Percentiles rank a stretch among this genome's conserved stretches.
These are phyloP conservation scores for Aspergillus sergii DNA, from an alignment of 2,329 filamentous ascomycete species.

Conservation along the genomic window DNA sequence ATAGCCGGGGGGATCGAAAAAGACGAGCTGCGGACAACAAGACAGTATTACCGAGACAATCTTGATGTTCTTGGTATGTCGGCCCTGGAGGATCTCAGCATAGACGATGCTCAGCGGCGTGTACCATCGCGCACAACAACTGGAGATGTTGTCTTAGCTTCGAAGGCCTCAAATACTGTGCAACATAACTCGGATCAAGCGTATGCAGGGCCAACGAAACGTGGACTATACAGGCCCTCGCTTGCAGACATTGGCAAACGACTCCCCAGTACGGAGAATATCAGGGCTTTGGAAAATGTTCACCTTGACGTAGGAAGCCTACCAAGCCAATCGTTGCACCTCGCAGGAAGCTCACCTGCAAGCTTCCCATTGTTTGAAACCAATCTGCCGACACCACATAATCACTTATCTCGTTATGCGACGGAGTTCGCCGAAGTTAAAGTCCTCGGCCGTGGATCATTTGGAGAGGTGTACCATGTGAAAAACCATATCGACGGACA, in stretches of 20 bases:
- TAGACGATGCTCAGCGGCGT: constrained; percentile 23
- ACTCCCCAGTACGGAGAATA: constrained; percentile 17
- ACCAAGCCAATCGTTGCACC: constrained; percentile 25
- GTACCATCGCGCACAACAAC: constrained; percentile 24
- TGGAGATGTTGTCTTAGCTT: constrained; percentile 25
- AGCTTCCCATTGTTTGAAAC: constrained; percentile 34
- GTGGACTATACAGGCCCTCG: constrained; percentile 12
- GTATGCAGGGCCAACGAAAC: constrained; percentile 15
- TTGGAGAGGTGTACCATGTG: constrained; percentile 65
- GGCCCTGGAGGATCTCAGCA: constrained; percentile 39
- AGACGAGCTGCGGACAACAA: constrained; percentile 38
- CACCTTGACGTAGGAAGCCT: constrained; percentile 27
- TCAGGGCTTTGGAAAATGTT: constrained; percentile 26
- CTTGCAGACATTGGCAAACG: constrained; percentile 23
- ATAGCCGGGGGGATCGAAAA: constrained; percentile 42
- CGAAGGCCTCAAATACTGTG: constrained; percentile 21
- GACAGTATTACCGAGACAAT: constrained; percentile 47
- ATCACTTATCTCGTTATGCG: constrained; percentile 47
- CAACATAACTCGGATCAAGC: constrained; percentile 20
- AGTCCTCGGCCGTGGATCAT: constrained; percentile 65
- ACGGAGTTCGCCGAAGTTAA: constrained; percentile 57
- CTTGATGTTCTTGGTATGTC: constrained; percentile 44
- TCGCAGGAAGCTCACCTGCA: constrained; percentile 35
- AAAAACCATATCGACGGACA: constrained; percentile 63
- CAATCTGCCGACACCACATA: constrained; percentile 24